A percentile compares a stretch with the other conserved stretches of the same genome.
Evolutionary conservation across 257 asterid species (phyloP).

Genomic region (Rauvolfia tetraphylla): DNA sequence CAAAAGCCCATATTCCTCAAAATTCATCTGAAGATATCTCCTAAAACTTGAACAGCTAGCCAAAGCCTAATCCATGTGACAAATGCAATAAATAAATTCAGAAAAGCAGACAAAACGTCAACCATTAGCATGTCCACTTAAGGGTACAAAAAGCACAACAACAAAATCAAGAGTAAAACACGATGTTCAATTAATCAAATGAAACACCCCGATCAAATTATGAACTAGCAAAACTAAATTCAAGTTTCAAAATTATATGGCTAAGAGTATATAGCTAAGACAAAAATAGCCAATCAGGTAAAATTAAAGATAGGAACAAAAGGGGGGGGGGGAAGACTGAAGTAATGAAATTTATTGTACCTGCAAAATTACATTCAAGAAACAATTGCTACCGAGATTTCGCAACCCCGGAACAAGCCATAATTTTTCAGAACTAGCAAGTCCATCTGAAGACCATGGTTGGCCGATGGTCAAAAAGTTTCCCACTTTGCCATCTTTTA

Average conservation of each 20-base stretch:
- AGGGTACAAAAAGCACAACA: too few relatives aligned
- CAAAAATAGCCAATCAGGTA: neutral
- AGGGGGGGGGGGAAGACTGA: conserved; percentile 6
- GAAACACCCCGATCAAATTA: neutral
- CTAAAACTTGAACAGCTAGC: conserved; percentile 73
- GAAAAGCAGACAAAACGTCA: neutral
- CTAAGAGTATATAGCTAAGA: neutral
- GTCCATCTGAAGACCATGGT: conserved; percentile 20
- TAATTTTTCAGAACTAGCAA: conserved; percentile 19
- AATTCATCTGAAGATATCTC: conserved; percentile 40
- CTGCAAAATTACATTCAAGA: conserved; percentile 89
- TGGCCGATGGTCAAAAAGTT: conserved; percentile 15
- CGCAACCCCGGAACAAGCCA: conserved; percentile 78
- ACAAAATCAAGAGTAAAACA: neutral
- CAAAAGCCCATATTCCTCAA: conserved; percentile 43
- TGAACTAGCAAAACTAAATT: too few relatives aligned
- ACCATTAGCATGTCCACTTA: neutral
- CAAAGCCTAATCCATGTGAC: conserved; percentile 49
- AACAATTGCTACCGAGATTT: conserved; percentile 84
- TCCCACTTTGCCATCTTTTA: conserved; percentile 34
- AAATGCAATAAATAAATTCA: neutral
- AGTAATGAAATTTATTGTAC: conserved; percentile 26
- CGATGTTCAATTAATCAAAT: neutral
- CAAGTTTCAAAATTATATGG: neutral
- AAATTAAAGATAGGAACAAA: neutral